Evolutionary conservation across 306 rosid genomes (phyloP).

Genomic region (Cucurbita maxima): DNA sequence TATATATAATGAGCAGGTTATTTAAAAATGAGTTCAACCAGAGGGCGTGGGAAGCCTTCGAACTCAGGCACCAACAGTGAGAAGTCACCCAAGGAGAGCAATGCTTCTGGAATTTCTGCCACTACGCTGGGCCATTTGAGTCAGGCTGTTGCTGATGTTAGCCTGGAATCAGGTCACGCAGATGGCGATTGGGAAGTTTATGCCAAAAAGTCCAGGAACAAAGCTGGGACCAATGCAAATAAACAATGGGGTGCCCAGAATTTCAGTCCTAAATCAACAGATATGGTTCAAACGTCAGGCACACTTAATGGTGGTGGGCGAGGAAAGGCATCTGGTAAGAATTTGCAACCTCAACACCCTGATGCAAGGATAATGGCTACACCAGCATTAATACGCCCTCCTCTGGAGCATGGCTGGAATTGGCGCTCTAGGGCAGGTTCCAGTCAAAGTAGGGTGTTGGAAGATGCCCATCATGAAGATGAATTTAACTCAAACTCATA

Average conservation of each 20-base stretch:
- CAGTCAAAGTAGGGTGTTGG: conserved; percentile 17
- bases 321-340: conserved; percentile 22
- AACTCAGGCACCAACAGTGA: background rate
- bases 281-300: conserved; percentile 21
- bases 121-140: conserved; percentile 30
- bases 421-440: conserved; percentile 45
- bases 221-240: conserved; percentile 45
- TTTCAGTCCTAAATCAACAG: conserved; percentile 28
- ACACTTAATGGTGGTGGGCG: conserved; percentile 17
- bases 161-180: conserved; percentile 21
- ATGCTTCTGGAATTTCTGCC: conserved; percentile 8
- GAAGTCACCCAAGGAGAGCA: conserved; percentile 27
- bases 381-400: conserved; percentile 34
- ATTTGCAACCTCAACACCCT: conserved; percentile 18
- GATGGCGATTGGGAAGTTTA: conserved; percentile 67
- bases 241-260: conserved; percentile 28
- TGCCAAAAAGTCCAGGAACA: conserved; percentile 49
- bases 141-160: conserved; percentile 28
- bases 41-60: conserved; percentile 26
- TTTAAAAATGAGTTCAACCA: conserved; percentile 30
- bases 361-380: conserved; percentile 27
- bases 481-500: conserved; percentile 13
- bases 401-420: conserved; percentile 71
- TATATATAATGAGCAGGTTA: background rate
- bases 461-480: conserved; percentile 7